phyloP scores from a whole-genome alignment of 1,284 basidiomycete genomes.

The Prillingera fragicola region DNA sequence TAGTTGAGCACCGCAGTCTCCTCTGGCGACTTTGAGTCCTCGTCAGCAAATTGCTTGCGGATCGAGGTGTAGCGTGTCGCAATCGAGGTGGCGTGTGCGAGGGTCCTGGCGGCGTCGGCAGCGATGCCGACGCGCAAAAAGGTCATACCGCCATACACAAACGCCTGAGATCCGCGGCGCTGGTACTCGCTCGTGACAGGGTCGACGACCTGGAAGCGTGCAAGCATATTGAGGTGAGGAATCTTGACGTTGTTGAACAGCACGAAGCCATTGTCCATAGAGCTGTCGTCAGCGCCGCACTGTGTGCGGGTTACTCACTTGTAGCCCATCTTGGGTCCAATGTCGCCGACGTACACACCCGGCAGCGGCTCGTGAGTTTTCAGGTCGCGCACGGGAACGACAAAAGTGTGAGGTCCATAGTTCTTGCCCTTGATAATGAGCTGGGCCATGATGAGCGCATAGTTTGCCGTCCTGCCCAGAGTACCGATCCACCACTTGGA shows the following conservation, averaged over 20 bases:
- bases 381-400: slow-evolving; percentile 53
- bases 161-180: slow-evolving; percentile 52
- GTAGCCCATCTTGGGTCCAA: slow-evolving; percentile 56
- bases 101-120: slow-evolving; percentile 52
- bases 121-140: slow-evolving; percentile 55
- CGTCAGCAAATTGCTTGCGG: slow-evolving; percentile 53
- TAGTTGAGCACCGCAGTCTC: slow-evolving; percentile 57
- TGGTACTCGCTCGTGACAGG: slow-evolving; percentile 47
- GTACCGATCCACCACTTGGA: slow-evolving; percentile 57
- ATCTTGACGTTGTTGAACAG: slow-evolving; percentile 56
- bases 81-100: slow-evolving; percentile 54
- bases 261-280: slow-evolving; percentile 52
- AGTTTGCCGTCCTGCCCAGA: slow-evolving; percentile 55
- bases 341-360: slow-evolving; percentile 55
- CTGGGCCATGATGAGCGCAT: slow-evolving; percentile 55
- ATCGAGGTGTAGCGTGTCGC: slow-evolving; percentile 55
- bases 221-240: slow-evolving; percentile 55
- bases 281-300: slow-evolving; percentile 1
- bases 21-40: slow-evolving; percentile 37
- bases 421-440: slow-evolving; percentile 53
- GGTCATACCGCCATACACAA: slow-evolving; percentile 56
- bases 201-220: slow-evolving; percentile 54
- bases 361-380: slow-evolving; percentile 51
- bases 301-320: slow-evolving; percentile 38
- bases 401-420: slow-evolving; percentile 56